Conservation (phyloP, 148 eudicot species). For the Bassia scoparia region DNA sequence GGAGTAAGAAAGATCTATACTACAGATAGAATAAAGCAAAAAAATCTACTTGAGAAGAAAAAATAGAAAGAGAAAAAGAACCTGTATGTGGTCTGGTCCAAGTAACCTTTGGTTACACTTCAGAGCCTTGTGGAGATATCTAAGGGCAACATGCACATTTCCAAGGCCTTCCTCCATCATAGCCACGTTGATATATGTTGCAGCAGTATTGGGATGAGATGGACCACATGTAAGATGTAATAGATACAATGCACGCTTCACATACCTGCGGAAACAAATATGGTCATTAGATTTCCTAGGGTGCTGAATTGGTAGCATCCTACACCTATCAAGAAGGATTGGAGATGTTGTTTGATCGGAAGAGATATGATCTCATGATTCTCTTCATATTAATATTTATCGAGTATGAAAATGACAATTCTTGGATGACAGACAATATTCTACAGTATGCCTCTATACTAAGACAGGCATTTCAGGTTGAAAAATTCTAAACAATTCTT, state of each 20-base stretch:
- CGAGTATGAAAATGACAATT: background rate
- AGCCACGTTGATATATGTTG: conserved; percentile 97
- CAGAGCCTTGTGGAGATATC: conserved; percentile 98
- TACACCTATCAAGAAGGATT: background rate
- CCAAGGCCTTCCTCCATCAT: conserved; percentile 99
- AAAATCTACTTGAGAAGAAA: background rate
- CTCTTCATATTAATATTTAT: background rate
- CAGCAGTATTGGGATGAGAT: conserved; percentile 99
- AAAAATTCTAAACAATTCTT: no score
- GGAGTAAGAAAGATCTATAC: background rate
- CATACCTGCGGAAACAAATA: conserved; percentile 56
- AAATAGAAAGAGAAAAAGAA: conserved; percentile 19
- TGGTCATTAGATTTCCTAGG: background rate
- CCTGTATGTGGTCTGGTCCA: conserved; percentile 99
- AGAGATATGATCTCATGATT: background rate
- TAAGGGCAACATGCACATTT: conserved; percentile 95
- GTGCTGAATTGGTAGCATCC: background rate
- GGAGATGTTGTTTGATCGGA: background rate
- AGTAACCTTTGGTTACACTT: conserved; percentile 97
- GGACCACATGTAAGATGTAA: conserved; percentile 99
- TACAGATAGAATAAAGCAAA: background rate
- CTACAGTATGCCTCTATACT: background rate
- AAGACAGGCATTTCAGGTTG: background rate
- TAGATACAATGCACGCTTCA: conserved; percentile 92
- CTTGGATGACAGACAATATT: background rate